Evolutionary conservation across 495 filamentous ascomycete genomes (phyloP).

Genomic region (Penicillium soppii): DNA sequence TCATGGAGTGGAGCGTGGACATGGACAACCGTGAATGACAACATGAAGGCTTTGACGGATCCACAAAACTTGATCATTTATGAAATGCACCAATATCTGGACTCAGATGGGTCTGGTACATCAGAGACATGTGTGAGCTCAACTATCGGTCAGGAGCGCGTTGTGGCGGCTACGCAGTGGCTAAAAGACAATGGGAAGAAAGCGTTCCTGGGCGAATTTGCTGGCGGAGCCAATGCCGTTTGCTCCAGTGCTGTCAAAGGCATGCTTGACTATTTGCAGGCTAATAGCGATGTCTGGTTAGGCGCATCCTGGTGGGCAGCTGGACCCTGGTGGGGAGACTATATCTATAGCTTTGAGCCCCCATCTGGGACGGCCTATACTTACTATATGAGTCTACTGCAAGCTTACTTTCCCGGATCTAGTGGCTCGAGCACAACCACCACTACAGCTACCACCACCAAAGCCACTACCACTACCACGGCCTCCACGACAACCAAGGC

Average conservation of each 20-base stretch:
- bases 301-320: slow-evolving; percentile 69
- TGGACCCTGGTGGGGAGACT: slow-evolving; percentile 54
- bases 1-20: slow-evolving; percentile 60
- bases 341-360: slow-evolving; percentile 60
- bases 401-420: slow-evolving; percentile 18
- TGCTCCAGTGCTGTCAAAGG: slow-evolving; percentile 62
- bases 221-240: slow-evolving; percentile 59
- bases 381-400: slow-evolving; percentile 22
- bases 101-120: slow-evolving; percentile 57
- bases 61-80: slow-evolving; percentile 28
- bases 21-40: slow-evolving; percentile 46
- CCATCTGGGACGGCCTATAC: slow-evolving; percentile 48
- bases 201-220: slow-evolving; percentile 68
- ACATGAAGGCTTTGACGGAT: slow-evolving; percentile 55
- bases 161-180: slow-evolving; percentile 64
- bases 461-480: slow-evolving; percentile 1
- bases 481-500: slow-evolving; percentile 13
- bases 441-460: slow-evolving; percentile 8
- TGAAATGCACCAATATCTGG: slow-evolving; percentile 12
- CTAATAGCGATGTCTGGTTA: slow-evolving; percentile 64
- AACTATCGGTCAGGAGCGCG: slow-evolving; percentile 60
- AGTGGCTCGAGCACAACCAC: slow-evolving; percentile 4
- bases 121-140: slow-evolving; percentile 52
- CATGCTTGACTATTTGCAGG: slow-evolving; percentile 55
- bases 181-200: slow-evolving; percentile 62